Conservation (phyloP, 805 yeast genomes). For the Hanseniaspora guilliermondii region DNA sequence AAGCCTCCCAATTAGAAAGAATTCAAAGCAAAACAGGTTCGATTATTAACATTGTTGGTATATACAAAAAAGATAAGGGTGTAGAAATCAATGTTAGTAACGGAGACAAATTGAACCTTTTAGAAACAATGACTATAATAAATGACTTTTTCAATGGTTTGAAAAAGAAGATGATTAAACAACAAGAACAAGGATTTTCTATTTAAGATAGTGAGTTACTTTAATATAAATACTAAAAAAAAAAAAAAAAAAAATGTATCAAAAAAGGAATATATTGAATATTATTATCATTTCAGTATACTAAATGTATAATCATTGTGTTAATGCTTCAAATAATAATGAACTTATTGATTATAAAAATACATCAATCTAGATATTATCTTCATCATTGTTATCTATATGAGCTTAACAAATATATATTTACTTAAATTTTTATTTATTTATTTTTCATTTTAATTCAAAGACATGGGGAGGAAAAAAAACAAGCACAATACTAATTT, state of each 20-base stretch:
- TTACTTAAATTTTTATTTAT: background rate
- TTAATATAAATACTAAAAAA: no score
- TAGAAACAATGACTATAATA: conserved; percentile 9
- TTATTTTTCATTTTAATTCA: no score
- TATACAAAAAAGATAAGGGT: conserved; percentile 3
- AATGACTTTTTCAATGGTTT: conserved; percentile 3
- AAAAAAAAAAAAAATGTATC: no score
- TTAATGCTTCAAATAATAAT: no score
- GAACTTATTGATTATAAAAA: no score
- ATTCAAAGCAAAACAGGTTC: conserved; percentile 10
- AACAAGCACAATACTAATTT: no score
- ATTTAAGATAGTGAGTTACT: background rate
- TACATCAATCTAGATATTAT: no score
- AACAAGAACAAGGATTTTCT: conserved; percentile 2
- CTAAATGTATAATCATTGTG: no score
- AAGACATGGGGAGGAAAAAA: no score
- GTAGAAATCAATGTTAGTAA: conserved; percentile 5
- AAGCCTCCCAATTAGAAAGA: background rate
- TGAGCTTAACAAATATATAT: background rate
- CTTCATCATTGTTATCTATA: no score
- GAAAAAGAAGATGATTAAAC: background rate
- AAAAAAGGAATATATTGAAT: no score
- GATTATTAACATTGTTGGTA: background rate
- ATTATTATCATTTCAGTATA: no score
- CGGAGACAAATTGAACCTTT: conserved; percentile 1